Conservation (phyloP, 2,329 filamentous ascomycete genomes). For the Akanthomyces dipterigenus region DNA sequence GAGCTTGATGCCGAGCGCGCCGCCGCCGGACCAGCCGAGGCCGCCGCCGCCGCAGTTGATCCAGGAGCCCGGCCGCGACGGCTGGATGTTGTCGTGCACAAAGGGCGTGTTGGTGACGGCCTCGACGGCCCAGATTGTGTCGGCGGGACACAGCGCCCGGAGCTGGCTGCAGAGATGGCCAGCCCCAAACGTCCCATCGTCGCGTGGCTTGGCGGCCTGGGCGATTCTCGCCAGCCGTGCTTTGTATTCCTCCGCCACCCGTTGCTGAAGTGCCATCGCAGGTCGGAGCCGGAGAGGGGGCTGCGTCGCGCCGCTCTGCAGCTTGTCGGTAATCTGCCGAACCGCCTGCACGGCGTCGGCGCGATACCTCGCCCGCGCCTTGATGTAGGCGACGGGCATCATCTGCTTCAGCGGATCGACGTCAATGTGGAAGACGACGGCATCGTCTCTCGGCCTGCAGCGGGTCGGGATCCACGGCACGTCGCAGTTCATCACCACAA, state of each 20-base stretch:
- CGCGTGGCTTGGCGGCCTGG: slow-evolving; percentile 47
- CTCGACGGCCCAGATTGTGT: slow-evolving; percentile 70
- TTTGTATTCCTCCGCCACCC: slow-evolving; percentile 39
- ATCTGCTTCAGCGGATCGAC: slow-evolving; percentile 62
- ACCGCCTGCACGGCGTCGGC: slow-evolving; percentile 60
- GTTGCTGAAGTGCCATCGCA: background rate
- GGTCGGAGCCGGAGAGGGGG: slow-evolving; percentile 20
- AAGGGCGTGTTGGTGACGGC: slow-evolving; percentile 65
- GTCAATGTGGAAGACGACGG: slow-evolving; percentile 57
- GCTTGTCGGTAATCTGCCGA: slow-evolving; percentile 59
- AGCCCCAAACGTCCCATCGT: slow-evolving; percentile 45
- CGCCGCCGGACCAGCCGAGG: slow-evolving; percentile 74
- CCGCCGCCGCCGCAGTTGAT: slow-evolving; percentile 78
- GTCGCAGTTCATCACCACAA: slow-evolving; percentile 81
- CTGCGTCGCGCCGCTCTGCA: slow-evolving; percentile 42
- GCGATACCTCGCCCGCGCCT: slow-evolving; percentile 57
- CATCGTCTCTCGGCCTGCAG: slow-evolving; percentile 46
- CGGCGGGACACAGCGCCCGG: slow-evolving; percentile 28
- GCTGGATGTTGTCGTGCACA: slow-evolving; percentile 65
- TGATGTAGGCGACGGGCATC: slow-evolving; percentile 68
- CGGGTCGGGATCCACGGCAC: slow-evolving; percentile 89
- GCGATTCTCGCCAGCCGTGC: slow-evolving; percentile 54
- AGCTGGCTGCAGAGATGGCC: slow-evolving; percentile 30
- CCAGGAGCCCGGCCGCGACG: slow-evolving; percentile 63
- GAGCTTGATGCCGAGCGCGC: slow-evolving; percentile 68